Conservation (phyloP, 805 yeast genomes). For the Lipomyces starkeyi region DNA sequence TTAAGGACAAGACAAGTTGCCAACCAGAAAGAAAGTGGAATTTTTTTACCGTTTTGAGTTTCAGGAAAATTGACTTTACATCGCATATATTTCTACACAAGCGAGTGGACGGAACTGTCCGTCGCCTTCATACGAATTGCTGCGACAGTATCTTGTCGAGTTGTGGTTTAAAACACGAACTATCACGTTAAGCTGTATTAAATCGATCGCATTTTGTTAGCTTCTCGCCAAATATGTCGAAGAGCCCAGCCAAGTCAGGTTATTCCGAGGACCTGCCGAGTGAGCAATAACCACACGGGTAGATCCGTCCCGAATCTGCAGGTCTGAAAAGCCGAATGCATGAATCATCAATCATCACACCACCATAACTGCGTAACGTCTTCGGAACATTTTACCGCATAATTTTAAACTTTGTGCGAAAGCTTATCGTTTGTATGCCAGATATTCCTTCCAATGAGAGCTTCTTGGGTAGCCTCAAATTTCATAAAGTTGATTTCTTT, state of each 20-base stretch:
- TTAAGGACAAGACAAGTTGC: background rate
- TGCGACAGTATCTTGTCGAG: background rate
- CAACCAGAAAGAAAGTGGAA: background rate
- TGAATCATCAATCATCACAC: constrained; percentile 2
- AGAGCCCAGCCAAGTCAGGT: background rate
- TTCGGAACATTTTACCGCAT: background rate
- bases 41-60: background rate
- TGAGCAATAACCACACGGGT: constrained; percentile 3
- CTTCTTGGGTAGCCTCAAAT: background rate
- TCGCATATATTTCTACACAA: background rate
- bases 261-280: background rate
- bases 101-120: background rate
- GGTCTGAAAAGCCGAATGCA: background rate
- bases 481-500: background rate
- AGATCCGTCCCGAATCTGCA: background rate
- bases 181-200: background rate
- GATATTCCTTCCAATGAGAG: background rate
- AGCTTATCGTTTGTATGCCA: background rate
- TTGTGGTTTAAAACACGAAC: background rate
- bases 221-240: too few species aligned
- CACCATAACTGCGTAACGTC: background rate
- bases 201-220: background rate
- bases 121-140: background rate
- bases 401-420: background rate
- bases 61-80: background rate